These are phyloP conservation scores for Sugiyamaella xylanicola DNA, from an alignment of 1,139 yeast species.

Conservation along the genomic window DNA sequence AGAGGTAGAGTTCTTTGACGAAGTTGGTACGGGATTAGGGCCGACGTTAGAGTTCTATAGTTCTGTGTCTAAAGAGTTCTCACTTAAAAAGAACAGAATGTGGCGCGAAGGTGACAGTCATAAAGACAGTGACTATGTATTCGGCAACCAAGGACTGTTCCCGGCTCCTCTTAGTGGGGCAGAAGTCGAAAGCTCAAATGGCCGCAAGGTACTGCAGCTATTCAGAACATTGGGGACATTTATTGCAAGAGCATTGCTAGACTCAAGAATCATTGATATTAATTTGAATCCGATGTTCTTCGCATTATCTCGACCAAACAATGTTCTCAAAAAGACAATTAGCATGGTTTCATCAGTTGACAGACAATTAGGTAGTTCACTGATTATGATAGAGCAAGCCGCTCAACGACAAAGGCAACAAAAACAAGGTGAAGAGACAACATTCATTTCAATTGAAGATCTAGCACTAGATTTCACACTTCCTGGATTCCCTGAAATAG, in stretches of 20 bases:
- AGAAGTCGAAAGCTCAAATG: slow-evolving; percentile 44
- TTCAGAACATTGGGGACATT: slow-evolving; percentile 78
- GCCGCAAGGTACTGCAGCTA: slow-evolving; percentile 52
- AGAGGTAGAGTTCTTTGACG: slow-evolving; percentile 87
- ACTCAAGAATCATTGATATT: slow-evolving; percentile 83
- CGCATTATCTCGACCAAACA: slow-evolving; percentile 32
- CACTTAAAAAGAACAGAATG: slow-evolving; percentile 56
- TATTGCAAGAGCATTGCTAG: slow-evolving; percentile 83
- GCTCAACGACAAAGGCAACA: slow-evolving; percentile 26
- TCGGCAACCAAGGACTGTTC: slow-evolving; percentile 59
- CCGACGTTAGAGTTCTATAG: slow-evolving; percentile 95
- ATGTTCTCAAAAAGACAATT: slow-evolving; percentile 40
- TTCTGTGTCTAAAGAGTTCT: slow-evolving; percentile 72
- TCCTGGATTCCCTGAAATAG: slow-evolving; percentile 74
- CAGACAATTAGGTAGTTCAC: slow-evolving; percentile 59
- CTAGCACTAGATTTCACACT: slow-evolving; percentile 66
- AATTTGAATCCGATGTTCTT: slow-evolving; percentile 74
- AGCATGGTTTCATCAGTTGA: slow-evolving; percentile 57
- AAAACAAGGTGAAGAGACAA: slow-evolving; percentile 31
- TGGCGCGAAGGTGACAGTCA: slow-evolving; percentile 65
- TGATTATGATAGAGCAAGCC: slow-evolving; percentile 52
- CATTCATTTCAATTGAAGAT: slow-evolving; percentile 52
- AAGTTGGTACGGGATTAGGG: slow-evolving; percentile 95
- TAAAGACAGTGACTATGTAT: slow-evolving; percentile 48
- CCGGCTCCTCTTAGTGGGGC: slow-evolving; percentile 62